Conservation (phyloP, 83 land plant species). For the Thuja plicata region DNA sequence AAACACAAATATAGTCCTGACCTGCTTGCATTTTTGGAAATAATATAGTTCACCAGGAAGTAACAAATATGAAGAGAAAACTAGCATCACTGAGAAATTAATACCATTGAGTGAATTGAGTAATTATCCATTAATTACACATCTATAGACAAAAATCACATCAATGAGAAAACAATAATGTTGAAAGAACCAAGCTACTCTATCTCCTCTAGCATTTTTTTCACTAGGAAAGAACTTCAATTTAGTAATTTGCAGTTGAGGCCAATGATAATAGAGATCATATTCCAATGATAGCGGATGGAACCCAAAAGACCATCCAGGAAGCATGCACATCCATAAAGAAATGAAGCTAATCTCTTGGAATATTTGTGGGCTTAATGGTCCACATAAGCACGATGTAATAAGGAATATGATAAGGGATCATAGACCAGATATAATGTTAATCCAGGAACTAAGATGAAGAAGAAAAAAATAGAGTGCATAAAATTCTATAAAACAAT, state of each 20-base stretch:
- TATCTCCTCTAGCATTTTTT: neutral
- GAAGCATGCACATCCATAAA: too few relatives aligned
- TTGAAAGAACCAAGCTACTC: neutral
- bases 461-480: too few relatives aligned
- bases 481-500: too few relatives aligned
- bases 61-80: neutral
- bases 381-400: too few relatives aligned
- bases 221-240: neutral
- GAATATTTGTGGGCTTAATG: too few relatives aligned
- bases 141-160: neutral
- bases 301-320: too few relatives aligned
- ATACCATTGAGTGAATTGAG: neutral
- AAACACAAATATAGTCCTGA: conserved; percentile 91
- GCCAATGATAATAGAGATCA: neutral
- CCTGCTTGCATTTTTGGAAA: conserved; percentile 34
- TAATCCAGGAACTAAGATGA: too few relatives aligned
- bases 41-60: neutral
- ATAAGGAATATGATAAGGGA: too few relatives aligned
- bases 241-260: neutral
- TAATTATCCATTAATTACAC: neutral
- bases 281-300: too few relatives aligned
- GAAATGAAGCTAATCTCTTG: too few relatives aligned
- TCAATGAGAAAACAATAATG: neutral
- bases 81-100: neutral
- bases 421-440: too few relatives aligned